These are phyloP conservation scores for Epichloe scottii DNA, from an alignment of 2,329 filamentous ascomycete species.

Conservation along the genomic window DNA sequence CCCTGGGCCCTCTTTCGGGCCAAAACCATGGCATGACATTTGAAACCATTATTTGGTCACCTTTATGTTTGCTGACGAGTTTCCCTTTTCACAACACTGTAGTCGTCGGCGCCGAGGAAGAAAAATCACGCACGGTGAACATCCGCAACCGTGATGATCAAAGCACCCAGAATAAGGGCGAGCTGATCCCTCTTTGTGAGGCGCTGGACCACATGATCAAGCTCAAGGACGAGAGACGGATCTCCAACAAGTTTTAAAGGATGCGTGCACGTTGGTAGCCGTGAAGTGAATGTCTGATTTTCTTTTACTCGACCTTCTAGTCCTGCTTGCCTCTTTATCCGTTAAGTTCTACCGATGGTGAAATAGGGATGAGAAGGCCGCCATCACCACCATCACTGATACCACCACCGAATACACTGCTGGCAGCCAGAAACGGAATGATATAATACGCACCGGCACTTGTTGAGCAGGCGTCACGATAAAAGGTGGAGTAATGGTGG, in stretches of 20 bases:
- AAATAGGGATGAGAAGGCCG: neutral
- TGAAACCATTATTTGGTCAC: neutral
- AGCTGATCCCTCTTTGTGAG: conserved; percentile 43
- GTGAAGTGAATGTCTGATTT: neutral
- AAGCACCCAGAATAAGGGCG: conserved; percentile 47
- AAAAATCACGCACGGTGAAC: conserved; percentile 46
- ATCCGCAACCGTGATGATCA: conserved; percentile 53
- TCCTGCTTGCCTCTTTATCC: neutral
- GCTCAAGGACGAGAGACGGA: conserved; percentile 35
- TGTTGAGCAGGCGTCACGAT: too few species aligned
- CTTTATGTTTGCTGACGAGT: neutral
- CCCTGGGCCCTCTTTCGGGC: neutral
- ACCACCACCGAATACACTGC: neutral
- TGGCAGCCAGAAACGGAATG: neutral
- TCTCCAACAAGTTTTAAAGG: conserved; percentile 23
- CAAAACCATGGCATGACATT: neutral
- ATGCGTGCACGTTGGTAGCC: neutral
- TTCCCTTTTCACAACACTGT: neutral
- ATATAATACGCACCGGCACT: neutral
- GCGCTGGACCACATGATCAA: conserved; percentile 42
- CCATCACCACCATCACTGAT: too few species aligned
- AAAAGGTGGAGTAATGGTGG: too few species aligned
- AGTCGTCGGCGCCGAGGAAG: conserved; percentile 52
- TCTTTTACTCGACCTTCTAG: neutral
- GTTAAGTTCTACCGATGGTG: neutral